phyloP scores from a whole-genome alignment of 257 asterid species.

The Gynochthodes officinalis region DNA sequence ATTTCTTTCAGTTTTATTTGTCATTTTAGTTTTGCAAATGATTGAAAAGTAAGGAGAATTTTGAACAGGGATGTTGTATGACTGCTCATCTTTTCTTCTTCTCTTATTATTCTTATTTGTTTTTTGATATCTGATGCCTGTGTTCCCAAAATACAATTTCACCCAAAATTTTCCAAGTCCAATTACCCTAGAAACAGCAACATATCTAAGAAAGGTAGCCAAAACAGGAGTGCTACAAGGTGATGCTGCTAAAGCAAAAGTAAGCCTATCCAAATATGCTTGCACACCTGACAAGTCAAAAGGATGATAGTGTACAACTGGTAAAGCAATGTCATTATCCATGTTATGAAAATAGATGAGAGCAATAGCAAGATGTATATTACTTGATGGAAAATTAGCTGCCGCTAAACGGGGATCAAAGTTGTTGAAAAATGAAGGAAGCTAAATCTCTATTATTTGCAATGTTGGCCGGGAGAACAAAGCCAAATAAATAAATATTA shows the following conservation, averaged over 20 bases:
- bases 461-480: constrained; percentile 14
- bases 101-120: not conserved
- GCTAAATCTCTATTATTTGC: constrained; percentile 81
- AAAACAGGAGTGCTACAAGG: constrained; percentile 95
- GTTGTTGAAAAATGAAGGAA: constrained; percentile 86
- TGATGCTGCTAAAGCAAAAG: constrained; percentile 98
- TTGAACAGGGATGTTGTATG: not conserved
- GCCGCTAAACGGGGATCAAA: constrained; percentile 95
- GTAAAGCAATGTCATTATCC: not conserved
- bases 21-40: not conserved
- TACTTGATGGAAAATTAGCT: constrained; percentile 84
- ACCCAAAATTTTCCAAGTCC: constrained; percentile 4
- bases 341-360: not conserved
- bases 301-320: not conserved
- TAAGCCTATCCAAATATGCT: constrained; percentile 93
- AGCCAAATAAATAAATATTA: not conserved
- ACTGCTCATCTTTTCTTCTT: not conserved
- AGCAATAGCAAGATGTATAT: constrained; percentile 17
- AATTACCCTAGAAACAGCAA: constrained; percentile 81
- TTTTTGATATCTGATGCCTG: not conserved
- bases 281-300: constrained; percentile 62
- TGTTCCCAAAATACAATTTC: not conserved
- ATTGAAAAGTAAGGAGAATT: not conserved
- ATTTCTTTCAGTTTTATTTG: too few species aligned
- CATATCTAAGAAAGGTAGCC: constrained; percentile 88